phyloP scores from a whole-genome alignment of 768 basidiomycete species.

The Podaxis carcinomalis region DNA sequence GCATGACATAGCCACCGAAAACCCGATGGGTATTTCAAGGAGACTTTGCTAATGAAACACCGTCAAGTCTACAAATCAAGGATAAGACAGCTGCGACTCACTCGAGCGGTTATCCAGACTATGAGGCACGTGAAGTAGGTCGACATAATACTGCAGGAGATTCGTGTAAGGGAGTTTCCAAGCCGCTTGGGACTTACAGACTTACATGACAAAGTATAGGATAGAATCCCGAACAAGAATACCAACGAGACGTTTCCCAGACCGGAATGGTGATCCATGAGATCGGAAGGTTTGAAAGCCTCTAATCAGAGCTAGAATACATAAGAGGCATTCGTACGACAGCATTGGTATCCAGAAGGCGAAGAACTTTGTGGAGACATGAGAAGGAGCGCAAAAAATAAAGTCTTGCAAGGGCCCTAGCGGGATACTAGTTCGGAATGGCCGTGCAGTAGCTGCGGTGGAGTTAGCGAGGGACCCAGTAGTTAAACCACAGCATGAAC shows the following conservation, averaged over 20 bases:
- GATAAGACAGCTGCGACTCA: constrained; percentile 18
- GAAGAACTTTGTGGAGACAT: constrained; percentile 40
- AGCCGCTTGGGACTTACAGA: not conserved
- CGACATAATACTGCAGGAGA: constrained; percentile 42
- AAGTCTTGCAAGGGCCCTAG: constrained; percentile 14
- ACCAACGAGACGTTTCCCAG: constrained; percentile 39
- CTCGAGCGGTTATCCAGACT: constrained; percentile 33
- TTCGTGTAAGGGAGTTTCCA: not conserved
- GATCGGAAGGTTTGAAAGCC: constrained; percentile 41
- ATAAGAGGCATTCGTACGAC: constrained; percentile 48
- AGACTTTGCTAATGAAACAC: constrained; percentile 26
- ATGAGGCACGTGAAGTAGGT: constrained; percentile 51
- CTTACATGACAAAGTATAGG: constrained; percentile 54
- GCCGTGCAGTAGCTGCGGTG: constrained; percentile 17
- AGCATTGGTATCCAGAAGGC: constrained; percentile 61
- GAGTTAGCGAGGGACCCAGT: not conserved
- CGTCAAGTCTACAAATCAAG: not conserved
- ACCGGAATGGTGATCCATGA: constrained; percentile 31
- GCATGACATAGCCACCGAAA: constrained; percentile 54
- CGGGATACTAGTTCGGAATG: constrained; percentile 9
- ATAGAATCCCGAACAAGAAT: constrained; percentile 55
- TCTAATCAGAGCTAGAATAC: constrained; percentile 43
- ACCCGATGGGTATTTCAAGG: constrained; percentile 53
- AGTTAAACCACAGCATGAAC: not conserved
- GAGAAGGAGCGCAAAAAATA: constrained; percentile 38